A percentile compares a stretch with the other conserved stretches of the same genome.
Evolutionary conservation across 352 stramenopile species (phyloP).

Genomic region (Pythium brachiatum): DNA sequence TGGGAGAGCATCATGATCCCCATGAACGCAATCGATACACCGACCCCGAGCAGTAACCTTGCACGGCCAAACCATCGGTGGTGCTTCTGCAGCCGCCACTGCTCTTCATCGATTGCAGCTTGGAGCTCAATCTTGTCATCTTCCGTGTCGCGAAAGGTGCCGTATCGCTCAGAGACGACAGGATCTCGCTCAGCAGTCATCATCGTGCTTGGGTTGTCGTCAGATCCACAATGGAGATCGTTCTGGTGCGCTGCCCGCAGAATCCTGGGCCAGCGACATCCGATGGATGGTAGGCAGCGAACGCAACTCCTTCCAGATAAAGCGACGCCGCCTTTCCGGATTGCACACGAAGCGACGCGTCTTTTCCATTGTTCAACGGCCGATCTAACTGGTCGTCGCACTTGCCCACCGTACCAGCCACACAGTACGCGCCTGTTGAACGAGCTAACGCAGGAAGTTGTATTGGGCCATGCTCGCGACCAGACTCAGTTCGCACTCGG

Average conservation of each 20-base stretch:
- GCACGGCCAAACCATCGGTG: conserved; percentile 15
- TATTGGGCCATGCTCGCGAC: conserved; percentile 57
- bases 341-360: conserved; percentile 7
- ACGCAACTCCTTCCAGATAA: too few species aligned
- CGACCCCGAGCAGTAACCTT: conserved; percentile 12
- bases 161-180: conserved; percentile 24
- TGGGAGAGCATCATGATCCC: conserved; percentile 12
- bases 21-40: not conserved
- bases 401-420: not conserved
- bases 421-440: not conserved
- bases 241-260: not conserved
- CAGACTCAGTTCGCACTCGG: conserved; percentile 67
- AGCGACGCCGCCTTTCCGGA: not conserved
- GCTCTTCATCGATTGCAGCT: conserved; percentile 18
- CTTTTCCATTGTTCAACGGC: not conserved
- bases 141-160: conserved; percentile 23
- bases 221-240: not conserved
- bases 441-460: conserved; percentile 62
- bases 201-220: not conserved
- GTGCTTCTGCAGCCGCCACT: conserved; percentile 20
- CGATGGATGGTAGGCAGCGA: not conserved
- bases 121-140: conserved; percentile 9
- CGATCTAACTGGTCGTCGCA: not conserved
- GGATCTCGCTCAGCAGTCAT: conserved; percentile 16
- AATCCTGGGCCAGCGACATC: not conserved